Conservation (phyloP, 2,329 filamentous ascomycete genomes). For the Orbilia oligospora region DNA sequence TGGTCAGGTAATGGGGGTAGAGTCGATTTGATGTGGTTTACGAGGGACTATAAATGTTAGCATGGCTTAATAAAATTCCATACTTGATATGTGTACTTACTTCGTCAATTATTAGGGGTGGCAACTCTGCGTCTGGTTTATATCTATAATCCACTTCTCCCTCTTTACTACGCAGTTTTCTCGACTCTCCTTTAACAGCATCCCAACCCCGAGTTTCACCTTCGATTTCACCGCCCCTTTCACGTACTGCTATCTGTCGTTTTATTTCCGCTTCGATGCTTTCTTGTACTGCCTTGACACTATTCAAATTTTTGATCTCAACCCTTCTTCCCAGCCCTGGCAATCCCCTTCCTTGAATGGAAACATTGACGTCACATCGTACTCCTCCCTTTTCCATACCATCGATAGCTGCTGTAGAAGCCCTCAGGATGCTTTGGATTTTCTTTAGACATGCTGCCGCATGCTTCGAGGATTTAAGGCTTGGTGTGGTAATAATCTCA, state of each 20-base stretch:
- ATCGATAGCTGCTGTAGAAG: conserved; percentile 86
- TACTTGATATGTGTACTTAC: conserved; percentile 63
- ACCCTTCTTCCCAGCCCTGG: conserved; percentile 84
- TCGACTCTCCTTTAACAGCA: conserved; percentile 84
- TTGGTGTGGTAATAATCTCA: conserved; percentile 91
- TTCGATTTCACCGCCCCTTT: conserved; percentile 79
- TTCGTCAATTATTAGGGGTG: conserved; percentile 80
- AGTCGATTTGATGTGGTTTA: conserved; percentile 75
- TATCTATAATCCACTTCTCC: conserved; percentile 98
- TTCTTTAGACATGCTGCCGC: conserved; percentile 92
- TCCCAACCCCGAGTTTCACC: conserved; percentile 96
- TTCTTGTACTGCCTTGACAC: conserved; percentile 94
- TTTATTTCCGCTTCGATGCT: conserved; percentile 92
- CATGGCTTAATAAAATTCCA: conserved; percentile 6
- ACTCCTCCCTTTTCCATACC: conserved; percentile 95
- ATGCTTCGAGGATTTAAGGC: conserved; percentile 73
- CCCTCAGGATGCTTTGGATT: conserved; percentile 82
- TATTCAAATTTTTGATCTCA: conserved; percentile 97
- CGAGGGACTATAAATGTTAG: conserved; percentile 71
- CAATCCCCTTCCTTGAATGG: conserved; percentile 76
- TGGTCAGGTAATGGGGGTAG: conserved; percentile 81
- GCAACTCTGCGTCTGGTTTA: conserved; percentile 95
- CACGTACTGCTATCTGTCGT: conserved; percentile 85
- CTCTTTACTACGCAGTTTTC: conserved; percentile 88
- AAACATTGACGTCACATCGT: conserved; percentile 95